A percentile compares a stretch with the other conserved stretches of the same genome.
Conservation (phyloP, 768 basidiomycete species). For the Hortiboletus campestris region DNA sequence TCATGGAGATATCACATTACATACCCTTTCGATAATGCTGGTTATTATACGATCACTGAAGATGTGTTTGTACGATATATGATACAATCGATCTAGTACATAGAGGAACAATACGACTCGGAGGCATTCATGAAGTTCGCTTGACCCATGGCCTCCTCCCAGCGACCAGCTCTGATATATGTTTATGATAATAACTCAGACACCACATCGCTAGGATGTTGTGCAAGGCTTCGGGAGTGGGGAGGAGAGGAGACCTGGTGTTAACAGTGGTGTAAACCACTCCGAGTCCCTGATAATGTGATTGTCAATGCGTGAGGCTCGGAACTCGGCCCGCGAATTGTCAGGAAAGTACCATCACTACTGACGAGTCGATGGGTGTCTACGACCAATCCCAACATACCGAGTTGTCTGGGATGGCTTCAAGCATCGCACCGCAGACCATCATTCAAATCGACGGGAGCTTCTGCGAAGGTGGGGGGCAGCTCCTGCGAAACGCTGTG, state of each 20-base stretch:
- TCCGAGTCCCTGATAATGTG: too few relatives aligned
- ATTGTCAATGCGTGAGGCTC: too few relatives aligned
- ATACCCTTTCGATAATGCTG: conserved; percentile 9
- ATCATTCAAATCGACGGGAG: conserved; percentile 42
- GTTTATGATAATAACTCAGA: too few relatives aligned
- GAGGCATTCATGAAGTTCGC: not conserved
- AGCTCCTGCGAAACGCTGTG: conserved; percentile 68
- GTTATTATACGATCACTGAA: not conserved
- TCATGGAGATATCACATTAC: conserved; percentile 13
- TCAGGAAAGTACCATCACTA: too few relatives aligned
- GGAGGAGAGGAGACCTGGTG: too few relatives aligned
- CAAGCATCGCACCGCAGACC: conserved; percentile 4
- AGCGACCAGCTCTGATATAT: not conserved
- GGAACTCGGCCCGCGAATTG: too few relatives aligned
- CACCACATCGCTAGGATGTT: not conserved
- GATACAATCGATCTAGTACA: conserved; percentile 1
- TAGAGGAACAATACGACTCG: not conserved
- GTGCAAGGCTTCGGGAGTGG: too few relatives aligned
- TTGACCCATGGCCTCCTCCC: not conserved
- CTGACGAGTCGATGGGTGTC: too few relatives aligned
- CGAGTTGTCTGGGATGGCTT: conserved; percentile 6
- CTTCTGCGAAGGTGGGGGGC: conserved; percentile 59
- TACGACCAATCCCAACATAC: not conserved
- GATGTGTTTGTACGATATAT: conserved; percentile 5
- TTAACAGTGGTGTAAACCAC: too few relatives aligned